phyloP scores from a whole-genome alignment of 176 grass and related monocot genomes.

The Pontederia paniculata region DNA sequence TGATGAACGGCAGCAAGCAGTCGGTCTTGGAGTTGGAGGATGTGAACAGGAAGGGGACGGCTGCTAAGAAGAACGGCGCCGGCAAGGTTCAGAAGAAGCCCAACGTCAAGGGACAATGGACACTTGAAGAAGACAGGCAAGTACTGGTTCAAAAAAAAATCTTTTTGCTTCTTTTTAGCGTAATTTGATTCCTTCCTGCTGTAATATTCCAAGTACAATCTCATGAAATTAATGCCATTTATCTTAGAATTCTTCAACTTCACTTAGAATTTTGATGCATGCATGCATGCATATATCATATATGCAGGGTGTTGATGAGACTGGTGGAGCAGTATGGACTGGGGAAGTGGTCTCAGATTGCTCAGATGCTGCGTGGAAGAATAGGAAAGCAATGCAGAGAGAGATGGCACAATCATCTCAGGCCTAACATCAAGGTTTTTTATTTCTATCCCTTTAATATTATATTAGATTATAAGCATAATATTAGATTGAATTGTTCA shows the following conservation, averaged over 20 bases:
- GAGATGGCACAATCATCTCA: slow-evolving; percentile 97
- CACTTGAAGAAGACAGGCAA: slow-evolving; percentile 69
- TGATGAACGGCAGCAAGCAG: background rate
- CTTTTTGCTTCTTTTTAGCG: background rate
- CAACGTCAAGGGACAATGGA: slow-evolving; percentile 90
- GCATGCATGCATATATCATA: background rate
- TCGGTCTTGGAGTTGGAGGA: background rate
- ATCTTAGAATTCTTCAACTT: background rate
- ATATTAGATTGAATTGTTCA: background rate
- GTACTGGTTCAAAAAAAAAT: background rate
- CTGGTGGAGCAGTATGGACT: slow-evolving; percentile 81
- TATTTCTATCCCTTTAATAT: too few species aligned
- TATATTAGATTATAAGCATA: background rate
- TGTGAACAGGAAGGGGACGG: slow-evolving; percentile 2
- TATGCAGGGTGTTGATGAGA: slow-evolving; percentile 49
- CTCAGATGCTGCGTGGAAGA: slow-evolving; percentile 72
- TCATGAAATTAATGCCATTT: too few species aligned
- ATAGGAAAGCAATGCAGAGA: slow-evolving; percentile 95
- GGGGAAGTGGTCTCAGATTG: slow-evolving; percentile 87
- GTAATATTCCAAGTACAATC: background rate
- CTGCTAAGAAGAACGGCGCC: background rate
- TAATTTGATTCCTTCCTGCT: background rate
- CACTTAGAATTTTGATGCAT: background rate
- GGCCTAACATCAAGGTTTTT: slow-evolving; percentile 91
- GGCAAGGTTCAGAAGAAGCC: slow-evolving; percentile 35